Conservation (phyloP, 2,329 filamentous ascomycete genomes). For the Raffaelea ambrosiae region DNA sequence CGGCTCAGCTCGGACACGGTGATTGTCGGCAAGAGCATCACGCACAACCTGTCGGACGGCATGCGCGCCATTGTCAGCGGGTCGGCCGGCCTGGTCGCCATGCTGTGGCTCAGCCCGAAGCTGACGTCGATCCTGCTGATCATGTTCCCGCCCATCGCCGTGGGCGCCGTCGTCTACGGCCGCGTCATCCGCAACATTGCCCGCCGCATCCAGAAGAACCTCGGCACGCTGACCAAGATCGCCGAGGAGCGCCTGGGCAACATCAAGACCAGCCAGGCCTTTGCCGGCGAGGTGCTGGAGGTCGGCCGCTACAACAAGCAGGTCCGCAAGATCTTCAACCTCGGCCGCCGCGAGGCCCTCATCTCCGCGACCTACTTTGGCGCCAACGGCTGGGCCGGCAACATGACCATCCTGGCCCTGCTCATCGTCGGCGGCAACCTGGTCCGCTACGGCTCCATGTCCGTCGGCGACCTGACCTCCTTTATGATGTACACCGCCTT, state of each 20-base stretch:
- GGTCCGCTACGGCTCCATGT: constrained; percentile 78
- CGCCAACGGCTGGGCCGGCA: constrained; percentile 83
- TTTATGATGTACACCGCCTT: constrained; percentile 98
- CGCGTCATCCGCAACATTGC: constrained; percentile 82
- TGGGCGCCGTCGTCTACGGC: constrained; percentile 88
- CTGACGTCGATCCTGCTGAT: constrained; percentile 79
- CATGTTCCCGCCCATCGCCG: constrained; percentile 83
- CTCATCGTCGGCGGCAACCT: constrained; percentile 86
- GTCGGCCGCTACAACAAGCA: constrained; percentile 86
- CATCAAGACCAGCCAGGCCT: constrained; percentile 92
- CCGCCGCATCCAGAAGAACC: constrained; percentile 84
- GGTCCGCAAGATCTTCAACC: constrained; percentile 80
- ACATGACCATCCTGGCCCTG: constrained; percentile 89
- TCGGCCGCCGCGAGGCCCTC: constrained; percentile 79
- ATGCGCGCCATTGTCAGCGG: constrained; percentile 84
- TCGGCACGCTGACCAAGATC: constrained; percentile 91
- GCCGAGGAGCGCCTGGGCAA: constrained; percentile 97
- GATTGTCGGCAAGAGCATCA: constrained; percentile 97
- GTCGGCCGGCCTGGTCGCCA: constrained; percentile 78
- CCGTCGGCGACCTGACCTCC: constrained; percentile 83
- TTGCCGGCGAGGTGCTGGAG: constrained; percentile 87
- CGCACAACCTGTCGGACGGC: constrained; percentile 95
- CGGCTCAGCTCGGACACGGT: constrained; percentile 93
- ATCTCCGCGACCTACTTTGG: constrained; percentile 87
- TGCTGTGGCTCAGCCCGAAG: constrained; percentile 92